Percentiles rank a stretch among this genome's conserved stretches.
Evolutionary conservation across 1,284 basidiomycete genomes (phyloP).

Genomic region (Waitea zeae): DNA sequence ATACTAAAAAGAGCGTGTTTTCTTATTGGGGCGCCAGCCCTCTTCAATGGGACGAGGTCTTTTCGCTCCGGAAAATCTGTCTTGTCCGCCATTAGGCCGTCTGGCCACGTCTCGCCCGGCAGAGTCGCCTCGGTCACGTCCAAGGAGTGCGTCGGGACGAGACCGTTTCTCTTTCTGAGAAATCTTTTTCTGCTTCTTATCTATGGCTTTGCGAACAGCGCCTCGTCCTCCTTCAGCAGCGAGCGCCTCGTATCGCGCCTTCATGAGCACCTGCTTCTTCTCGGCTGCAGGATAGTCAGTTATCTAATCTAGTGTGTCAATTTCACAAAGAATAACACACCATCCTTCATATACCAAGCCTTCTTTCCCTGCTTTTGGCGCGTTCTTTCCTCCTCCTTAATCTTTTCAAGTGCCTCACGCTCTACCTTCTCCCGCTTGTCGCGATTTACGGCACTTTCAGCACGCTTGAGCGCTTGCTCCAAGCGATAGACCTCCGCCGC

Average conservation of each 20-base stretch:
- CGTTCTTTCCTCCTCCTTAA: constrained; percentile 53
- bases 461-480: constrained; percentile 63
- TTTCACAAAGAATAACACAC: constrained; percentile 18
- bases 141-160: constrained; percentile 57
- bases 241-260: constrained; percentile 64
- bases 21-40: constrained; percentile 7
- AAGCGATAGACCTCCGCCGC: constrained; percentile 58
- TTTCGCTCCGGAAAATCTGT: too few relatives aligned
- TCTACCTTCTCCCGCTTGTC: constrained; percentile 58
- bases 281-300: constrained; percentile 41
- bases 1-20: constrained; percentile 6
- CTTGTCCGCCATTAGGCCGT: constrained; percentile 3
- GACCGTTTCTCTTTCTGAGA: constrained; percentile 82
- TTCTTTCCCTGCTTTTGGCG: constrained; percentile 66
- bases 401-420: constrained; percentile 39
- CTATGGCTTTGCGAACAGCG: constrained; percentile 77
- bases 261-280: constrained; percentile 54
- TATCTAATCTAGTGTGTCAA: not conserved
- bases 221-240: constrained; percentile 56
- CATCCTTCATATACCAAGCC: constrained; percentile 77
- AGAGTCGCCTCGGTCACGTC: too few relatives aligned
- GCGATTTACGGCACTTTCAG: constrained; percentile 65
- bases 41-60: constrained; percentile 2
- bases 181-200: constrained; percentile 79
- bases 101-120: constrained; percentile 7